Evolutionary conservation across 371 early-diverging fungal genomes (phyloP).

Genomic region (Mortierella sp.): DNA sequence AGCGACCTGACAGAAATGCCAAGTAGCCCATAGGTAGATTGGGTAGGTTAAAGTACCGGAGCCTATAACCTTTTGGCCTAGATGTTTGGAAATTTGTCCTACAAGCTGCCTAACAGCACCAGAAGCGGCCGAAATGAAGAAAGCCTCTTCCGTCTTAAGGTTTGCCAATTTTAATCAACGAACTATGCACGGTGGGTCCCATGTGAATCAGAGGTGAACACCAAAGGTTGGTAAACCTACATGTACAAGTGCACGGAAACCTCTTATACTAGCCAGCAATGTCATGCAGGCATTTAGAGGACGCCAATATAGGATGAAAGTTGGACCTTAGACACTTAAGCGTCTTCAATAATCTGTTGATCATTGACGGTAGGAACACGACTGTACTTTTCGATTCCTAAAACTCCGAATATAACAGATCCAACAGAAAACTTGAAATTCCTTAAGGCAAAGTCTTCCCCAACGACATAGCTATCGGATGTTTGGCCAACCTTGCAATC

Average conservation of each 20-base stretch:
- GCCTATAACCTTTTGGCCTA: slow-evolving; percentile 70
- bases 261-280: background rate
- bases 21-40: background rate
- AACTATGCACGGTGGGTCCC: slow-evolving; percentile 50
- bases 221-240: background rate
- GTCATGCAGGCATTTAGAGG: slow-evolving; percentile 64
- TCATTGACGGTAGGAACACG: background rate
- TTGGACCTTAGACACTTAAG: slow-evolving; percentile 52
- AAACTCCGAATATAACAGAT: slow-evolving; percentile 16
- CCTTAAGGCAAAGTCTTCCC: slow-evolving; percentile 28
- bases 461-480: slow-evolving; percentile 15
- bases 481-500: slow-evolving; percentile 7
- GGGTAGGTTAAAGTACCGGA: slow-evolving; percentile 8
- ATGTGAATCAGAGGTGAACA: background rate
- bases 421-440: slow-evolving; percentile 27
- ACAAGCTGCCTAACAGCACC: slow-evolving; percentile 77
- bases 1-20: no score
- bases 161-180: slow-evolving; percentile 53
- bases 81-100: slow-evolving; percentile 70
- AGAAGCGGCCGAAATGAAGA: slow-evolving; percentile 64
- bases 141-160: slow-evolving; percentile 77
- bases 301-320: slow-evolving; percentile 63
- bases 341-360: slow-evolving; percentile 2
- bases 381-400: slow-evolving; percentile 14
- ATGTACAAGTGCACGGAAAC: background rate